Percentiles rank a stretch among this genome's conserved stretches.
phyloP scores from a whole-genome alignment of 2,329 filamentous ascomycete genomes.

The Rutstroemia sp. region DNA sequence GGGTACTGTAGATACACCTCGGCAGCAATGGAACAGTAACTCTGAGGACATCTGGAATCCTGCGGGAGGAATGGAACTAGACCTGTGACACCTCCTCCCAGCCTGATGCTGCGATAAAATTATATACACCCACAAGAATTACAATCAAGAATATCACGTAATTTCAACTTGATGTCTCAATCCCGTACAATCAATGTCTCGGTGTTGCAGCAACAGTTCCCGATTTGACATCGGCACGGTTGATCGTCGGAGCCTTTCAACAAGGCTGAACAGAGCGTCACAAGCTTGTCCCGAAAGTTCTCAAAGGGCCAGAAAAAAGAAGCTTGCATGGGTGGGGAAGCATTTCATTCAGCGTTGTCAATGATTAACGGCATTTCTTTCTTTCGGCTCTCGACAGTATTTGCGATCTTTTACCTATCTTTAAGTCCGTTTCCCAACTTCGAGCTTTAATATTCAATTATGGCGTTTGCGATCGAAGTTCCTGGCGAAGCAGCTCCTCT shows the following conservation, averaged over 20 bases:
- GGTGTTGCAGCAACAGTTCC: no score
- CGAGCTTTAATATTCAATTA: constrained; percentile 29
- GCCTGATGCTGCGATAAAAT: no score
- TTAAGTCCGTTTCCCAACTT: neutral
- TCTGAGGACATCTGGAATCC: no score
- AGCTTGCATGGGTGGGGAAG: constrained; percentile 4
- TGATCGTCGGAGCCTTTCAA: neutral
- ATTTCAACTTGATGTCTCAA: no score
- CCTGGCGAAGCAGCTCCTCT: constrained; percentile 74
- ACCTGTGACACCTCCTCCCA: no score
- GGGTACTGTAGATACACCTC: no score
- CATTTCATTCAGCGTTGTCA: neutral
- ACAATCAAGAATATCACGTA: no score
- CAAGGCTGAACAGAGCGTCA: constrained; percentile 4
- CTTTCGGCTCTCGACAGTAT: neutral
- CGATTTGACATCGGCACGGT: no score
- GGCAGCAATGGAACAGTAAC: no score
- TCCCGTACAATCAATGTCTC: no score
- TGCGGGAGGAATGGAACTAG: no score
- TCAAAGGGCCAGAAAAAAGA: constrained; percentile 4
- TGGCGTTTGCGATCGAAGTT: constrained; percentile 70
- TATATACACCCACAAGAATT: no score
- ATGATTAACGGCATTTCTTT: neutral
- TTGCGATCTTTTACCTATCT: neutral
- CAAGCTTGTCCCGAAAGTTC: neutral